Conservation (phyloP, 108 stramenopile species). For the Pseudonitzschia multistriata region DNA sequence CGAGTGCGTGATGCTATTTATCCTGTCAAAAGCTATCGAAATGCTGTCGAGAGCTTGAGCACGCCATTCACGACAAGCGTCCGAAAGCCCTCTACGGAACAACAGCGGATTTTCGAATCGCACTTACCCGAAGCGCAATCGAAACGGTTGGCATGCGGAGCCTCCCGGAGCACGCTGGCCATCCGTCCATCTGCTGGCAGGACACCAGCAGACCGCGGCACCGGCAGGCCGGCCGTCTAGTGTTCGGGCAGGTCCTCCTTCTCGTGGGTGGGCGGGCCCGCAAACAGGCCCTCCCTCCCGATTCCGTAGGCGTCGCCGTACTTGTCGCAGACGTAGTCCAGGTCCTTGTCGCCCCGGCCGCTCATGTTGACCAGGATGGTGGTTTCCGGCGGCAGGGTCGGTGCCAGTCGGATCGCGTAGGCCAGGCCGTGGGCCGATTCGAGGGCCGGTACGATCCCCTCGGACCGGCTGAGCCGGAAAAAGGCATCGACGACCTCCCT, state of each 20-base stretch:
- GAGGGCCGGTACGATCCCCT: constrained; percentile 95
- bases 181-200: too few species aligned
- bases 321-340: constrained; percentile 47
- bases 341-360: constrained; percentile 97
- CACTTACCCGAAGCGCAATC: too few species aligned
- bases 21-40: too few species aligned
- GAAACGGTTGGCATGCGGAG: too few species aligned
- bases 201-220: too few species aligned
- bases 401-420: constrained; percentile 87
- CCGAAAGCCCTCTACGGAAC: too few species aligned
- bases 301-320: constrained; percentile 19
- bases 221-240: neutral
- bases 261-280: constrained; percentile 17
- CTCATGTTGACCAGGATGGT: constrained; percentile 91
- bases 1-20: too few species aligned
- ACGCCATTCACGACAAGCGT: too few species aligned
- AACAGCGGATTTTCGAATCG: too few species aligned
- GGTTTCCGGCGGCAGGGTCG: constrained; percentile 77
- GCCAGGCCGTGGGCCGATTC: constrained; percentile 94
- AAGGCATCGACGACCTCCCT: constrained; percentile 93
- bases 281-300: constrained; percentile 25
- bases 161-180: too few species aligned
- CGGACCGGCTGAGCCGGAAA: constrained; percentile 75
- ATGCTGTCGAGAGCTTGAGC: too few species aligned
- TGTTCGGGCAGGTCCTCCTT: neutral